Percentiles rank a stretch among this genome's conserved stretches.
Conservation (phyloP, 345 rosid species). For the Salix caprea region DNA sequence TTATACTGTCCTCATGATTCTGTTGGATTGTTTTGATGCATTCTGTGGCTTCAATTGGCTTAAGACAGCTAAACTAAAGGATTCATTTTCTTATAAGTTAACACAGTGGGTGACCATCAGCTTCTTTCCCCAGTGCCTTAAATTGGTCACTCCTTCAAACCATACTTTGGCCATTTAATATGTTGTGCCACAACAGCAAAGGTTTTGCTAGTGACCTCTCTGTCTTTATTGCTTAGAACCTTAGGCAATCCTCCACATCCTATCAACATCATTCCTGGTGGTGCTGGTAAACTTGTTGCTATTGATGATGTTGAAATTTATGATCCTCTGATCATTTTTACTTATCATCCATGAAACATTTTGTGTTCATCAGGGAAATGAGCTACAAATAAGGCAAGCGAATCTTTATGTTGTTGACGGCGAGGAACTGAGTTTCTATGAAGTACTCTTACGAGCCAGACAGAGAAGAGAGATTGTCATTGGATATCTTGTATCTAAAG, state of each 20-base stretch:
- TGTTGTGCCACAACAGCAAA: background rate
- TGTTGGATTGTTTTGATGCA: too few relatives aligned
- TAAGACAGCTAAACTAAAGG: background rate
- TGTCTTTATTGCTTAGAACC: background rate
- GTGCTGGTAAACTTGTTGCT: too few relatives aligned
- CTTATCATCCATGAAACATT: background rate
- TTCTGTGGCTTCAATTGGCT: too few relatives aligned
- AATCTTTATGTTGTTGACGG: conserved; percentile 51
- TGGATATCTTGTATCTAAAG: conserved; percentile 48
- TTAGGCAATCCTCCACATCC: background rate
- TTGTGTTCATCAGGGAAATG: conserved; percentile 50
- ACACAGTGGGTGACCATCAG: background rate
- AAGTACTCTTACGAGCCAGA: conserved; percentile 49
- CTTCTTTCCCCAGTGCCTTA: background rate
- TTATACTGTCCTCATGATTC: too few relatives aligned
- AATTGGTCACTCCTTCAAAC: background rate
- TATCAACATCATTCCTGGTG: background rate
- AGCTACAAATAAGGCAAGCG: conserved; percentile 60
- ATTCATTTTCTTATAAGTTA: background rate
- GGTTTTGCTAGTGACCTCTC: background rate
- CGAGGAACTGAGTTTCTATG: conserved; percentile 65
- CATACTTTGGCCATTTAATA: background rate
- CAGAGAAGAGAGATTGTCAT: conserved; percentile 60
- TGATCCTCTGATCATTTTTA: background rate
- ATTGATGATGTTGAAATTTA: background rate